Conservation (phyloP, 345 rosid species). For the Lepidium sativum region DNA sequence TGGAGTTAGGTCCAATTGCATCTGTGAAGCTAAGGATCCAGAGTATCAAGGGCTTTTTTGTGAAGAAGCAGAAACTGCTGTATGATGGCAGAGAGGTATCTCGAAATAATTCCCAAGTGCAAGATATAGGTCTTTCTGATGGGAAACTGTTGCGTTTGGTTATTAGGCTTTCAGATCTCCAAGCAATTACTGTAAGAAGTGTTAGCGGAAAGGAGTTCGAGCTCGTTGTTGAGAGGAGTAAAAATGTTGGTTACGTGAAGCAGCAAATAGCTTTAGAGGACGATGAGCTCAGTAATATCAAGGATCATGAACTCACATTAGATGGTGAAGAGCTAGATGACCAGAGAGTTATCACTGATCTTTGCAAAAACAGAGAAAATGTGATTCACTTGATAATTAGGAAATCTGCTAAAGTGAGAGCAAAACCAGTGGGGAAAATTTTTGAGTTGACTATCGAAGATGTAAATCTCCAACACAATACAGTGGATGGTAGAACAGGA, state of each 20-base stretch:
- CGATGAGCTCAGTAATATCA: slow-evolving; percentile 30
- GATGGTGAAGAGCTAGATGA: slow-evolving; percentile 83
- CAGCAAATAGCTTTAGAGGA: slow-evolving; percentile 53
- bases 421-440: slow-evolving; percentile 41
- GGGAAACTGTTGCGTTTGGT: slow-evolving; percentile 64
- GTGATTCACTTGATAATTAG: slow-evolving; percentile 55
- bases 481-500: slow-evolving; percentile 15
- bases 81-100: slow-evolving; percentile 54
- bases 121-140: slow-evolving; percentile 53
- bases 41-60: slow-evolving; percentile 50
- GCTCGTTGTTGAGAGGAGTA: slow-evolving; percentile 51
- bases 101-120: slow-evolving; percentile 35
- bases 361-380: slow-evolving; percentile 42
- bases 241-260: slow-evolving; percentile 72
- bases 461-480: slow-evolving; percentile 18
- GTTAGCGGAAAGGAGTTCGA: slow-evolving; percentile 55
- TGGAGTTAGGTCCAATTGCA: slow-evolving; percentile 69
- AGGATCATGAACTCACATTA: slow-evolving; percentile 53
- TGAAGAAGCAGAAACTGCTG: slow-evolving; percentile 62
- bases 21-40: slow-evolving; percentile 76
- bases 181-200: slow-evolving; percentile 52
- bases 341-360: slow-evolving; percentile 56
- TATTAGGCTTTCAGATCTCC: slow-evolving; percentile 56
- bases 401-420: slow-evolving; percentile 50
- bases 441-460: slow-evolving; percentile 49